Percentiles rank a stretch among this genome's conserved stretches.
Evolutionary conservation across 2,329 filamentous ascomycete genomes (phyloP).

Genomic region (Chalara sp.): DNA sequence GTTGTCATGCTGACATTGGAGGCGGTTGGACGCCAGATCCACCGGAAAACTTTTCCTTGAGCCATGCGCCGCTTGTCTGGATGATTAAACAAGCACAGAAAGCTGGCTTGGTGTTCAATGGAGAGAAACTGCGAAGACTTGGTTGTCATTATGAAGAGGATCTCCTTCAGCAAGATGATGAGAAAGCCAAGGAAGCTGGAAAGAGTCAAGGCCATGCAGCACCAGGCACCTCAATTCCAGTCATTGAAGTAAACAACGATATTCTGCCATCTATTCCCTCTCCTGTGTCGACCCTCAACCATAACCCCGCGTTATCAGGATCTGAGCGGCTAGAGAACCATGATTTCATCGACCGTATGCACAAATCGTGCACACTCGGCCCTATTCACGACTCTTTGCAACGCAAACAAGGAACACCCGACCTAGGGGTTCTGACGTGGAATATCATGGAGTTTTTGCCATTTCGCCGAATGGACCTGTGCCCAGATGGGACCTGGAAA

Average conservation of each 20-base stretch:
- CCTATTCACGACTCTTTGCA: constrained; percentile 43
- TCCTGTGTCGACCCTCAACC: no score
- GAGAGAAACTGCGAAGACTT: constrained; percentile 35
- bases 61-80: constrained; percentile 42
- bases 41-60: constrained; percentile 31
- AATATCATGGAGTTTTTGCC: constrained; percentile 58
- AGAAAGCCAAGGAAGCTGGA: background rate
- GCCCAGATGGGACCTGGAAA: constrained; percentile 50
- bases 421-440: constrained; percentile 42
- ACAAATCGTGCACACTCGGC: background rate
- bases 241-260: background rate
- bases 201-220: background rate
- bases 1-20: constrained; percentile 53
- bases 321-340: no score
- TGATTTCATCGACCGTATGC: no score
- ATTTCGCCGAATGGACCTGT: constrained; percentile 55
- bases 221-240: background rate
- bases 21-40: constrained; percentile 44
- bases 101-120: constrained; percentile 49
- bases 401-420: constrained; percentile 31
- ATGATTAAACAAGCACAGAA: constrained; percentile 52
- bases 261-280: no score
- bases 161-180: background rate
- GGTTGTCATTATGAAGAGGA: constrained; percentile 3
- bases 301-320: no score